These are phyloP conservation scores for Gastroboletus turbinatus DNA, from an alignment of 1,284 basidiomycete species.

Conservation along the genomic window DNA sequence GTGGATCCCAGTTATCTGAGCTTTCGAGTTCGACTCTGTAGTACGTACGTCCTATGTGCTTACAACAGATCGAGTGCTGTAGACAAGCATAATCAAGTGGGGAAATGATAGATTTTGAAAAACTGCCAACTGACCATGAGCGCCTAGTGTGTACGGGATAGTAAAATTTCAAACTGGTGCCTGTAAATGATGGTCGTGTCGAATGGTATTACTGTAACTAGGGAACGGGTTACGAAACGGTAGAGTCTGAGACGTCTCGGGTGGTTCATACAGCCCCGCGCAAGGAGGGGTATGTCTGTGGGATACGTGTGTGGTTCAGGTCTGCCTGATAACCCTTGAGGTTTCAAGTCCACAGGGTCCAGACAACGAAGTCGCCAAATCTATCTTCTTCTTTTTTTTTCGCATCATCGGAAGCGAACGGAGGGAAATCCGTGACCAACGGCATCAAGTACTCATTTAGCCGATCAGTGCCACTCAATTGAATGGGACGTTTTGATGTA, in stretches of 20 bases:
- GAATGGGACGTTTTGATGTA: conserved; percentile 11
- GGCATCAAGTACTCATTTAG: conserved; percentile 7
- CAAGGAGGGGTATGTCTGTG: conserved; percentile 1
- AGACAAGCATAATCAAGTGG: not conserved
- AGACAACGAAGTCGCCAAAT: not conserved
- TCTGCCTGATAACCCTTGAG: not conserved
- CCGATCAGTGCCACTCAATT: not conserved
- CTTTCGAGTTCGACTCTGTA: not conserved
- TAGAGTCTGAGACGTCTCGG: too few relatives aligned
- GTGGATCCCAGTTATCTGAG: not conserved
- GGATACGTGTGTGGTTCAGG: conserved; percentile 11
- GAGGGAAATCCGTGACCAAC: conserved; percentile 4
- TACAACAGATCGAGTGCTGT: not conserved
- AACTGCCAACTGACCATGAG: not conserved
- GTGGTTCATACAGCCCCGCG: conserved; percentile 4
- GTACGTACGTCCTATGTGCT: not conserved
- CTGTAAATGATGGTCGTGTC: not conserved
- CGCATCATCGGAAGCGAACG: conserved; percentile 17
- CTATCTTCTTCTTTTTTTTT: conserved; percentile 5
- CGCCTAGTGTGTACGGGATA: not conserved
- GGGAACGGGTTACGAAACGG: not conserved
- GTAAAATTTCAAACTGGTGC: not conserved
- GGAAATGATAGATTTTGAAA: not conserved
- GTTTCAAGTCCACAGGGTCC: conserved; percentile 14
- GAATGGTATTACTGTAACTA: not conserved